Base-by-base conservation (phyloP, 2,329 filamentous ascomycete genomes). In the Nothomitra cinnamomea region DNA sequence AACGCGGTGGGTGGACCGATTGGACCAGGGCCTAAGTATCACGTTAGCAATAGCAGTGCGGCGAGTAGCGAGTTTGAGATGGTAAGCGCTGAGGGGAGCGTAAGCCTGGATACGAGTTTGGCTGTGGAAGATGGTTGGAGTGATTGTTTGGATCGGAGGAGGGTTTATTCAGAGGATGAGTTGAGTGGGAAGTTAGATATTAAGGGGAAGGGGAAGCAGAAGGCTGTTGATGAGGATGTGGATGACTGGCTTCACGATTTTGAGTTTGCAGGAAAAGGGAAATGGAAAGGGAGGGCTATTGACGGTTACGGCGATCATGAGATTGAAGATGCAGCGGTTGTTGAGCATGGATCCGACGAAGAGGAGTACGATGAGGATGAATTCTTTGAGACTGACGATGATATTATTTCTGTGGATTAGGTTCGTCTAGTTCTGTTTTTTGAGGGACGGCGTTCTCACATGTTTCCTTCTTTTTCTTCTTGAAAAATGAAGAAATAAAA, bases 11-110 rank as follows among this genome's bases (percentile, higher is more conserved):
- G 24, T 5, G 45, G 45, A 24, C 45, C 45, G 10, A 49, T 49
- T 17, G 45, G 45, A 4, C 63, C 65, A 1, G 67, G 66, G 1
- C 65, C 67, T 3, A 54, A 57, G 1, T 59, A 68, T n/a, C 63
- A 64, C 52, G 62, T 58, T 3, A 62, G 61, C 6, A 51, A 32
- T 22, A 53, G 53, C 19, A 52, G 45, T 15, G 19, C 45, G 45
- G 45, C 45, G 12, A 49, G 45, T 24, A 49, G 45, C 15, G 45
- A 49, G 45, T 49, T 49, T 49, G 45, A 49, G 24, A 32, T 49
- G 45, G 15, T 49, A 8, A 28, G 32, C 17, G 45, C 13, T n/a
- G 15, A 19, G 24, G 32, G 45, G 10, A 17, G 15, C n/a, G 45
- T 6, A 15, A 49, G 45, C 24, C 28, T 49, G 7, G 25, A 49